Evolutionary conservation across 73 alveolate genomes (phyloP).

Genomic region (Paramecium caudatum): DNA sequence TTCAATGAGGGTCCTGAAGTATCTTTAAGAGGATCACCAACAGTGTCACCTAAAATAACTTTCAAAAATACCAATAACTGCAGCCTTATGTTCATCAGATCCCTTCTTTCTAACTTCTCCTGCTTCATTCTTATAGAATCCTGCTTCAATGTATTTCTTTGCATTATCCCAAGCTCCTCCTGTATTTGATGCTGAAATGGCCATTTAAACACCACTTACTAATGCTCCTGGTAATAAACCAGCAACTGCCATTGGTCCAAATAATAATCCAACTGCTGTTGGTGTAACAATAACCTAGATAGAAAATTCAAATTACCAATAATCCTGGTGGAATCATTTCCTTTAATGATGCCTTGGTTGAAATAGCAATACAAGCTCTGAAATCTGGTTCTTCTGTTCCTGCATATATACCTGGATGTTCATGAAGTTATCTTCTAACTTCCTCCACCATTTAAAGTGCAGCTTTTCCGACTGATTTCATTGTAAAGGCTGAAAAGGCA

Average conservation of each 20-base stretch:
- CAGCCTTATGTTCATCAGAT: constrained; percentile 89
- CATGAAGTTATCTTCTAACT: constrained; percentile 87
- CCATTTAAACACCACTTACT: constrained; percentile 91
- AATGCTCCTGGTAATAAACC: constrained; percentile 94
- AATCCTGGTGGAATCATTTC: constrained; percentile 93
- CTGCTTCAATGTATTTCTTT: constrained; percentile 89
- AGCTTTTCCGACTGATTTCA: constrained; percentile 97
- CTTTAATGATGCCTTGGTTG: constrained; percentile 89
- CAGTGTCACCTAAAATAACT: constrained; percentile 91
- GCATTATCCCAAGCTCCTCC: constrained; percentile 96
- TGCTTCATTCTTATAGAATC: constrained; percentile 66
- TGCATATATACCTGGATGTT: constrained; percentile 78
- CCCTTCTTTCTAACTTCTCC: constrained; percentile 80
- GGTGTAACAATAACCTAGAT: constrained; percentile 85
- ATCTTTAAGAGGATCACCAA: constrained; percentile 96
- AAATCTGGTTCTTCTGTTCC: constrained; percentile 88
- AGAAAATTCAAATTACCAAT: constrained; percentile 76
- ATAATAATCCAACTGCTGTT: constrained; percentile 86
- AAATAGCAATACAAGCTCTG: constrained; percentile 88
- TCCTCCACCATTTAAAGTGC: constrained; percentile 96
- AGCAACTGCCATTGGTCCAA: constrained; percentile 90
- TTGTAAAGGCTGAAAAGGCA: constrained; percentile 95
- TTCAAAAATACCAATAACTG: constrained; percentile 77
- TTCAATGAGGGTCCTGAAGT: constrained; percentile 95
- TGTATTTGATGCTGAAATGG: constrained; percentile 86